A percentile compares a stretch with the other conserved stretches of the same genome.
Evolutionary conservation across 495 filamentous ascomycete species (phyloP).

Genomic region (Podospora pseudopauciseta): DNA sequence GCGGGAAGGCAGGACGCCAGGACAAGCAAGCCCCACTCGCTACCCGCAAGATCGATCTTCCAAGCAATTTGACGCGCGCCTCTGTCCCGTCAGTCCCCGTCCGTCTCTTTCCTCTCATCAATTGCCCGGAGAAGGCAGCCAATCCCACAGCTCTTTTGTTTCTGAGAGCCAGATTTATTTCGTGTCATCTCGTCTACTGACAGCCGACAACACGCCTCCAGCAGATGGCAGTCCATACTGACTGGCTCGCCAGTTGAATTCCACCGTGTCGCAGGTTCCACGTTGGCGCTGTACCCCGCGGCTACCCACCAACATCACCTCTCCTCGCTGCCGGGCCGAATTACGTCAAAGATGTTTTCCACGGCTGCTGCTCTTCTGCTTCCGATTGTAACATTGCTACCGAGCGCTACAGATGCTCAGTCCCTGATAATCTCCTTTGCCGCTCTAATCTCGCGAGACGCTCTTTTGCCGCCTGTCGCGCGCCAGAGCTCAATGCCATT

Average conservation of each 20-base stretch:
- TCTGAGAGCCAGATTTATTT: constrained; percentile 12
- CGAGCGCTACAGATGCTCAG: constrained; percentile 19
- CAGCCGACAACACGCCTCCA: constrained; percentile 9
- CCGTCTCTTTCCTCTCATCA: not conserved
- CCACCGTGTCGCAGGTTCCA: constrained; percentile 7
- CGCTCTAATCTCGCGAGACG: constrained; percentile 14
- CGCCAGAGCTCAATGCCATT: constrained; percentile 18
- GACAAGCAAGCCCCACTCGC: not conserved
- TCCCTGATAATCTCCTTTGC: constrained; percentile 24
- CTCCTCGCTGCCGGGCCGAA: not conserved
- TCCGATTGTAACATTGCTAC: constrained; percentile 16
- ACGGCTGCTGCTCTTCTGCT: not conserved
- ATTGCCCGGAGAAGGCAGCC: constrained; percentile 13
- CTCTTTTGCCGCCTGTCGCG: constrained; percentile 22
- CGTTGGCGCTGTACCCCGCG: constrained; percentile 19
- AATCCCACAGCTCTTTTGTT: constrained; percentile 17
- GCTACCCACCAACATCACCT: constrained; percentile 7
- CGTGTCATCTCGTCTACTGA: constrained; percentile 23
- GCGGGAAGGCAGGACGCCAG: not conserved
- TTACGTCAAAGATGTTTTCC: not conserved
- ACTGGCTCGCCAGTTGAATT: constrained; percentile 10
- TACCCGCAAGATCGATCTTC: constrained; percentile 10
- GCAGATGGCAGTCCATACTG: constrained; percentile 14
- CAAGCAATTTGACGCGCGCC: constrained; percentile 28
- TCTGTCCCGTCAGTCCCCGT: constrained; percentile 1